phyloP scores from a whole-genome alignment of 768 basidiomycete genomes.

The Gelatoporia subvermispora region DNA sequence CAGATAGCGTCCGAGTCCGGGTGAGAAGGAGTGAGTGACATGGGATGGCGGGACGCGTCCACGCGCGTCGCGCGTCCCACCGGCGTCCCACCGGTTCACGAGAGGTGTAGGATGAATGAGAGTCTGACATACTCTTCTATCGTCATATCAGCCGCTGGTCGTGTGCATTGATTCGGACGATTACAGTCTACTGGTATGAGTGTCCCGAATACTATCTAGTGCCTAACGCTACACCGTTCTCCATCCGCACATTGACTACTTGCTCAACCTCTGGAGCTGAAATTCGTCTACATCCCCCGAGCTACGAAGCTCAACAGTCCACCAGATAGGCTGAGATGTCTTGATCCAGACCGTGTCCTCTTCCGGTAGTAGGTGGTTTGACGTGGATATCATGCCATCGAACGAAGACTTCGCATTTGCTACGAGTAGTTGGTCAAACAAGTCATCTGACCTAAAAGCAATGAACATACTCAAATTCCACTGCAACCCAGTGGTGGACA shows the following conservation, averaged over 20 bases:
- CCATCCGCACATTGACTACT: too few relatives aligned
- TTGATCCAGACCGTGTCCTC: conserved; percentile 63
- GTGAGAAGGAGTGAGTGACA: not conserved
- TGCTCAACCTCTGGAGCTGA: too few relatives aligned
- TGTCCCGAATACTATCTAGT: too few relatives aligned
- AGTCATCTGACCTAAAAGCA: not conserved
- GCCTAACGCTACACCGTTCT: too few relatives aligned
- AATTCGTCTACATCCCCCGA: not conserved
- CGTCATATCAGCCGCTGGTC: too few relatives aligned
- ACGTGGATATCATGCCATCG: conserved; percentile 84
- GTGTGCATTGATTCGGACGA: too few relatives aligned
- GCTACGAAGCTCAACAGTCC: conserved; percentile 68
- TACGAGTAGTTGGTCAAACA: conserved; percentile 20
- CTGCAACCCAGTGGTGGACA: conserved; percentile 79
- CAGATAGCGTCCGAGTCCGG: conserved; percentile 4
- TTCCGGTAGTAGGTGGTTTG: conserved; percentile 79
- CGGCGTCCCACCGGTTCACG: too few relatives aligned
- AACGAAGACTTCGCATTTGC: conserved; percentile 70
- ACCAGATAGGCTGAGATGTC: conserved; percentile 84
- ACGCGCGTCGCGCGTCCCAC: too few relatives aligned
- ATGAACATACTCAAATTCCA: conserved; percentile 79
- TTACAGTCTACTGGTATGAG: too few relatives aligned
- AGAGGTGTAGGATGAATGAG: too few relatives aligned
- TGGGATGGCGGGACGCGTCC: not conserved
- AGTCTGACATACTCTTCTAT: too few relatives aligned